These are phyloP conservation scores for Mucor indicus DNA, from an alignment of 371 early-diverging fungal species.

Conservation along the genomic window DNA sequence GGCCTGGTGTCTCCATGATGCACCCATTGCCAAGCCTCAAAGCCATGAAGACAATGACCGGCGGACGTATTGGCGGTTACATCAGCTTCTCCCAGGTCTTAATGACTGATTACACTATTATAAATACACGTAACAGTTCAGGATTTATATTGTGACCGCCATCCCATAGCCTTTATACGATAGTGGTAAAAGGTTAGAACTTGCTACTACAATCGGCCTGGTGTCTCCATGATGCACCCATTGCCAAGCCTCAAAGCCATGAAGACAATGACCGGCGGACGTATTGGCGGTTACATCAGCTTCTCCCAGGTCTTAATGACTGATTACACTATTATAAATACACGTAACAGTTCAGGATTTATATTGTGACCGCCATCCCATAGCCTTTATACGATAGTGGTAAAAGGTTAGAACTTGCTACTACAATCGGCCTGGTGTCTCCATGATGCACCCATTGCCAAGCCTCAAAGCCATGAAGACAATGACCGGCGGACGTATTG, in stretches of 20 bases:
- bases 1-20: too few species aligned
- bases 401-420: conserved; percentile 16
- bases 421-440: conserved; percentile 12
- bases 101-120: too few species aligned
- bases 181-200: conserved; percentile 12
- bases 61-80: too few species aligned
- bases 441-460: conserved; percentile 11
- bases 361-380: conserved; percentile 13
- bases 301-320: conserved; percentile 11
- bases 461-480: conserved; percentile 9
- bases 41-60: too few species aligned
- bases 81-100: too few species aligned
- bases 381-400: conserved; percentile 5
- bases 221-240: conserved; percentile 8
- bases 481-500: conserved; percentile 12
- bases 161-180: conserved; percentile 10
- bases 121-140: conserved; percentile 13
- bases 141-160: conserved; percentile 13
- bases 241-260: conserved; percentile 11
- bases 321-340: conserved; percentile 8
- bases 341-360: conserved; percentile 14
- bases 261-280: conserved; percentile 11
- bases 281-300: conserved; percentile 13
- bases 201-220: conserved; percentile 14
- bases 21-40: too few species aligned